Base-by-base conservation (phyloP, 305 asterid species). In the Ajuga reptans region DNA sequence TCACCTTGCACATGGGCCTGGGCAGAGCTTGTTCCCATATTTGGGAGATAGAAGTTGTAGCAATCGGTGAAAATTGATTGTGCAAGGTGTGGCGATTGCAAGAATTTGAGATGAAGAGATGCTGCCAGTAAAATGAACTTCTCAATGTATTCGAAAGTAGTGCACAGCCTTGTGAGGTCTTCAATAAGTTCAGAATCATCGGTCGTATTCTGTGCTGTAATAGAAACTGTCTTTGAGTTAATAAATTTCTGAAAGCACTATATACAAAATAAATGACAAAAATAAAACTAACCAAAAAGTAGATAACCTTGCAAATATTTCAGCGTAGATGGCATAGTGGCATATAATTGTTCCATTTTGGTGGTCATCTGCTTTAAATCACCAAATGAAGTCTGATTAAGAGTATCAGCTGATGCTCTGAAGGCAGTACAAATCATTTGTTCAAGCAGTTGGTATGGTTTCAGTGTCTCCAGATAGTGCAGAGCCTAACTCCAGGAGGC, bases 381-480 rank as follows among this genome's bases (percentile, higher is more conserved):
- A 27, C 96, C 96, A 73, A 79, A 89, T 14, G 89, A 79, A 54
- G 96, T 84, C 77, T 61, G 89, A 74, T 83, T 77, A 73, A 94
- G 84, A 24, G 96, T 89, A 79, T 87, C 96, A 0, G 93, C 91
- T 33, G 96, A 86, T 42, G 97, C 96, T 73, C 87, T 82, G 77
- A 89, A 89, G 79, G 97, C 89, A 67, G 97, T 77, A 77, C 92
- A 87, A 50, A 94, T 82, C 96, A 94, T 87, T 81, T 94, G 90
- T 69, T 78, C 96, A 82, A 94, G 88, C 78, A 94, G 76, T 53
- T 84, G 87, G 68, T 74, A 80, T 9, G 97, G 99, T 57, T 29
- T 84, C 71, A 91, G 63, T 3, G 99, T 94, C 80, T 94, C 99
- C 90, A 94, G 79, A 86, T 89, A 91, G 81, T 94, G 99, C 71